Percentiles rank a stretch among this genome's conserved stretches.
phyloP scores from a whole-genome alignment of 2,329 filamentous ascomycete genomes.

The Leptographium wingfieldii region DNA sequence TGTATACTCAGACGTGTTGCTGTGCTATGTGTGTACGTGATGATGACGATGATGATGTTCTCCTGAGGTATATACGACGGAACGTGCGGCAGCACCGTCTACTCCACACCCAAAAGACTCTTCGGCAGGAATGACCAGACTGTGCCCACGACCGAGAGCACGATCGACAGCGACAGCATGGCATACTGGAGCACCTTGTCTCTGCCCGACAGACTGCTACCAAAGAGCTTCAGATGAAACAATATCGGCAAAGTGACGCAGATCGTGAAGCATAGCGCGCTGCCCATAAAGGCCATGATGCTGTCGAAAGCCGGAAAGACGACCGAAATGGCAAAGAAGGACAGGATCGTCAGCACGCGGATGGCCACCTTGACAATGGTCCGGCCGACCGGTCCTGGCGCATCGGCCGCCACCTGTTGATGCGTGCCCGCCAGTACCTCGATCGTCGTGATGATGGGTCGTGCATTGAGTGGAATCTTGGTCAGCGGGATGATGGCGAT shows the following conservation, averaged over 20 bases:
- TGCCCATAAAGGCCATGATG: constrained; percentile 85
- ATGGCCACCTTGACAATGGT: constrained; percentile 46
- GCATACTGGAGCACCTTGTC: constrained; percentile 57
- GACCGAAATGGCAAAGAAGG: constrained; percentile 63
- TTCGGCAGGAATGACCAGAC: constrained; percentile 81
- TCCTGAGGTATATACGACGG: not conserved
- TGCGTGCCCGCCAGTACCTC: constrained; percentile 73
- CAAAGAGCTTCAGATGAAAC: constrained; percentile 86
- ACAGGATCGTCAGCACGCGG: constrained; percentile 51
- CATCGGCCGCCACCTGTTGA: constrained; percentile 29
- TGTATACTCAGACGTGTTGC: not conserved
- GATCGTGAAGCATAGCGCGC: constrained; percentile 82
- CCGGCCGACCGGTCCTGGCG: constrained; percentile 43
- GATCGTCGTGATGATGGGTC: constrained; percentile 74
- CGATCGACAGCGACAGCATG: constrained; percentile 55
- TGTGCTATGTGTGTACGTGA: not conserved
- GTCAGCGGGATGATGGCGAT: constrained; percentile 89
- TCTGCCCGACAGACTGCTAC: constrained; percentile 47
- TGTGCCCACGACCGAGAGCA: constrained; percentile 66
- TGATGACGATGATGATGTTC: not conserved
- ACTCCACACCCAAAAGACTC: constrained; percentile 49
- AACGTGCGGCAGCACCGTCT: not conserved
- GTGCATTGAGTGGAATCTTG: constrained; percentile 83
- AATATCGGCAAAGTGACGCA: constrained; percentile 74
- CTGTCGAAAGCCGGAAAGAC: constrained; percentile 67